Base-by-base conservation (phyloP, 2,329 filamentous ascomycete species). In the Stylonectria norvegica region DNA sequence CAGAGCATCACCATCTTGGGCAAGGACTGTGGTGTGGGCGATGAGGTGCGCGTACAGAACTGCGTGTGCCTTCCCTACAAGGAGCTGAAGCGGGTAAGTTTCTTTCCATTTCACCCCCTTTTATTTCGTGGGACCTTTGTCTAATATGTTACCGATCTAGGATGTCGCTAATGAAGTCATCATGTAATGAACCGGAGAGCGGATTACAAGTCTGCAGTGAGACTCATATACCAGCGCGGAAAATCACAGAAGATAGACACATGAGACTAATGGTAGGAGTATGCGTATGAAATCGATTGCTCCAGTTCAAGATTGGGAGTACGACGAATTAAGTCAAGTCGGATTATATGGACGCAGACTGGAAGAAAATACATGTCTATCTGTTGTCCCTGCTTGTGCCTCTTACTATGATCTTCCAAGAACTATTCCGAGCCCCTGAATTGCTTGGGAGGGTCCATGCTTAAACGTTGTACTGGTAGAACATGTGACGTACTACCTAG, bases 41-140 rank as follows among this genome's bases (percentile, higher is more conserved):
- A 98, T 58, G 93, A 97, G 68, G 84, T 97, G 9, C 81, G 89
- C 48, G 89, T 98, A 56, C 91, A 97, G 72, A 97, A 98, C 72
- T 98, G 93, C 65, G 83, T 98, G 45, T 97, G 93, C 71, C 69
- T 98, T 72, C 93, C 93, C 8, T 95, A 90, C 69, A 98, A 98
- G 78, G 93, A 97, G 72, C 70, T 98, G 65, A 97, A 96, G 81
- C 81, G 90, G 71, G 88, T 91, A 72, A 66, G 86, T 78, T 27
- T 25, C 22, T 15, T 35, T 27, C 9, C 16, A 23, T 12, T 25
- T 16, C 31, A 12, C 20, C 19, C 11, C 18, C 33, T 17, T 38
- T 2, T 8, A n/a, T n/a, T 11, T 30, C 19, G 20, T 10, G 9
- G 3, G 15, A 18, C 15, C 3, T 14, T 15, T 14, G 9, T n/a